Conservation (phyloP, 2,329 filamentous ascomycete species). For the Talaromyces albobiverticillius region DNA sequence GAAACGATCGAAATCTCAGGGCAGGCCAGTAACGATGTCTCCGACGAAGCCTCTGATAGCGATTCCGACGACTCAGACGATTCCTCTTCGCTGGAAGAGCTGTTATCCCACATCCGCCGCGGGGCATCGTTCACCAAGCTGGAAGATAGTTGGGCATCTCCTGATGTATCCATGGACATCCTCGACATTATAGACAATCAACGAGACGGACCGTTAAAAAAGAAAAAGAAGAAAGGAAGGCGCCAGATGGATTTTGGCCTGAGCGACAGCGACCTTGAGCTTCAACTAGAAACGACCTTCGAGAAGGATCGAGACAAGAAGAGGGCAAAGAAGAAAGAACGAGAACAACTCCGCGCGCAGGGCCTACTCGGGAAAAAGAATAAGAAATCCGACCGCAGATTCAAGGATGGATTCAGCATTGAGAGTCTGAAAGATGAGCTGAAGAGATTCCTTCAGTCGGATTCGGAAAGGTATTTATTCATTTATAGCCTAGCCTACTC, state of each 20-base stretch:
- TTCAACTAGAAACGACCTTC: constrained; percentile 58
- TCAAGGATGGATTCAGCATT: constrained; percentile 77
- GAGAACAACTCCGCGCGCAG: constrained; percentile 65
- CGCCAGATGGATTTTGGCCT: constrained; percentile 54
- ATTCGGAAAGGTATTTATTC: constrained; percentile 58
- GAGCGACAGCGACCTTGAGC: constrained; percentile 66
- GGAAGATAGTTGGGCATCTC: neutral
- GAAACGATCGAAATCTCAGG: neutral
- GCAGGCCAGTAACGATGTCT: constrained; percentile 17
- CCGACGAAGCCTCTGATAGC: constrained; percentile 14
- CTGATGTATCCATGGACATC: constrained; percentile 51
- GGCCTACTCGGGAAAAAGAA: constrained; percentile 61
- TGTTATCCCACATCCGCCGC: constrained; percentile 13
- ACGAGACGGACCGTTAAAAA: constrained; percentile 60
- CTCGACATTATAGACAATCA: constrained; percentile 86
- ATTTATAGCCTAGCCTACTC: neutral
- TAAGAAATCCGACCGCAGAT: constrained; percentile 57
- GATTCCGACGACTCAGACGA: constrained; percentile 11
- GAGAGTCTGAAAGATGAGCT: constrained; percentile 72
- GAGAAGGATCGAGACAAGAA: constrained; percentile 70
- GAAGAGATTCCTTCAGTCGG: constrained; percentile 63
- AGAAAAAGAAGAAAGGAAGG: constrained; percentile 59
- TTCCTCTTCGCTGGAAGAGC: constrained; percentile 47
- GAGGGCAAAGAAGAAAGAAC: constrained; percentile 64
- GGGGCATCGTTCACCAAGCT: neutral